A percentile compares a stretch with the other conserved stretches of the same genome.
phyloP scores from a whole-genome alignment of 2,329 filamentous ascomycete species.

The Alternaria metachromatica region DNA sequence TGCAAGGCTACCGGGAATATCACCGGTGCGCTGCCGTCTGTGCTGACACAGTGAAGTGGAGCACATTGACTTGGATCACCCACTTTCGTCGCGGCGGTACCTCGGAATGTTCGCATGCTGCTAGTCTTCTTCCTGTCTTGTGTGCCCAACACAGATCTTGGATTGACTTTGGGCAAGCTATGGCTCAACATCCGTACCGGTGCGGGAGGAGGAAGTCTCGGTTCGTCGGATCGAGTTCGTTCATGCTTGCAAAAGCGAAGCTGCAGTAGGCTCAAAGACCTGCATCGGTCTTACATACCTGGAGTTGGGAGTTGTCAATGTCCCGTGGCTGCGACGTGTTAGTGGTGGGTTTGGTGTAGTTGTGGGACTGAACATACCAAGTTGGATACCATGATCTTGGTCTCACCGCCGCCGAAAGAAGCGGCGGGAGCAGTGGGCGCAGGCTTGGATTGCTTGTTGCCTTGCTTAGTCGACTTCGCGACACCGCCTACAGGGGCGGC shows the following conservation, averaged over 20 bases:
- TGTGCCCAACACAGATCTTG: slow-evolving; percentile 39
- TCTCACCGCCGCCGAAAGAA: slow-evolving; percentile 71
- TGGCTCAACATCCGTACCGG: slow-evolving; percentile 35
- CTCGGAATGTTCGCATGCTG: slow-evolving; percentile 41
- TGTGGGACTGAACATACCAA: slow-evolving; percentile 69
- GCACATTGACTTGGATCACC: slow-evolving; percentile 24
- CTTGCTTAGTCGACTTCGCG: slow-evolving; percentile 72
- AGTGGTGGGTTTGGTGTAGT: slow-evolving; percentile 45
- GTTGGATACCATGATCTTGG: slow-evolving; percentile 98
- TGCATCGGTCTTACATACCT: slow-evolving; percentile 93
- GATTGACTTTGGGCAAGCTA: slow-evolving; percentile 37
- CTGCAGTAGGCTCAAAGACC: slow-evolving; percentile 51
- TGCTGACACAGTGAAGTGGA: slow-evolving; percentile 18
- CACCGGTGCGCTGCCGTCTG: slow-evolving; percentile 24
- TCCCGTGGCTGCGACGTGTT: slow-evolving; percentile 79
- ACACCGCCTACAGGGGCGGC: slow-evolving; percentile 83
- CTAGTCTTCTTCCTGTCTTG: slow-evolving; percentile 40
- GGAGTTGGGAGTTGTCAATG: slow-evolving; percentile 96
- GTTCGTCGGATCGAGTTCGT: slow-evolving; percentile 44
- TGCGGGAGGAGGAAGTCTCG: slow-evolving; percentile 24
- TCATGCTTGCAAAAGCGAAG: slow-evolving; percentile 39
- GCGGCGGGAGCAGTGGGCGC: slow-evolving; percentile 69
- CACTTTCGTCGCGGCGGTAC: slow-evolving; percentile 36
- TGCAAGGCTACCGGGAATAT: slow-evolving; percentile 20
- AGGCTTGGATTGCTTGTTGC: slow-evolving; percentile 64